These are phyloP conservation scores for Hymenochaete sp. DNA, from an alignment of 1,284 basidiomycete species.

Conservation along the genomic window DNA sequence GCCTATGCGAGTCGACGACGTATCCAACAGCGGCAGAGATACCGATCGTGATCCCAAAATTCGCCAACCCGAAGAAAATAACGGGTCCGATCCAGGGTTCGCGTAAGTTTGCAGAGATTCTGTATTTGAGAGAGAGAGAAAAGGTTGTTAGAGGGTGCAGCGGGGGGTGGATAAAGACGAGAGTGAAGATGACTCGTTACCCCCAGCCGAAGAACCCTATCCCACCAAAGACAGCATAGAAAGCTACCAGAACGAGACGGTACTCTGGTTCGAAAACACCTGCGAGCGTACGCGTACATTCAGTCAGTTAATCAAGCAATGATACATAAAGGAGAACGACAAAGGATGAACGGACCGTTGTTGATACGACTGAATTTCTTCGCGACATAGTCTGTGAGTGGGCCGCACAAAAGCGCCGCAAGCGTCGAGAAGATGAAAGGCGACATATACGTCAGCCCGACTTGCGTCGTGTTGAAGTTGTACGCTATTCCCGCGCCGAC, in stretches of 20 bases:
- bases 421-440: slow-evolving; percentile 20
- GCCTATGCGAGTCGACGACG: slow-evolving; percentile 21
- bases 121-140: neutral
- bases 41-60: slow-evolving; percentile 20
- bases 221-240: slow-evolving; percentile 20
- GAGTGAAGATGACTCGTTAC: slow-evolving; percentile 5
- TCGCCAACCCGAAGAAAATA: slow-evolving; percentile 21
- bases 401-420: slow-evolving; percentile 20
- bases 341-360: too few species aligned
- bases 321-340: too few species aligned
- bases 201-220: slow-evolving; percentile 21
- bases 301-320: too few species aligned
- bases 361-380: slow-evolving; percentile 19
- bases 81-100: slow-evolving; percentile 22
- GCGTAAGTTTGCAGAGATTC: slow-evolving; percentile 17
- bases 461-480: slow-evolving; percentile 16
- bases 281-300: too few species aligned
- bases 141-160: too few species aligned
- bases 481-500: slow-evolving; percentile 16
- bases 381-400: slow-evolving; percentile 20
- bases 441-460: slow-evolving; percentile 20
- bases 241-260: slow-evolving; percentile 19
- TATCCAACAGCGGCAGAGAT: slow-evolving; percentile 21
- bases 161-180: too few species aligned
- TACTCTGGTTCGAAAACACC: slow-evolving; percentile 19